These are phyloP conservation scores for Capsicum chinense DNA, from an alignment of 257 asterid species.

Conservation along the genomic window DNA sequence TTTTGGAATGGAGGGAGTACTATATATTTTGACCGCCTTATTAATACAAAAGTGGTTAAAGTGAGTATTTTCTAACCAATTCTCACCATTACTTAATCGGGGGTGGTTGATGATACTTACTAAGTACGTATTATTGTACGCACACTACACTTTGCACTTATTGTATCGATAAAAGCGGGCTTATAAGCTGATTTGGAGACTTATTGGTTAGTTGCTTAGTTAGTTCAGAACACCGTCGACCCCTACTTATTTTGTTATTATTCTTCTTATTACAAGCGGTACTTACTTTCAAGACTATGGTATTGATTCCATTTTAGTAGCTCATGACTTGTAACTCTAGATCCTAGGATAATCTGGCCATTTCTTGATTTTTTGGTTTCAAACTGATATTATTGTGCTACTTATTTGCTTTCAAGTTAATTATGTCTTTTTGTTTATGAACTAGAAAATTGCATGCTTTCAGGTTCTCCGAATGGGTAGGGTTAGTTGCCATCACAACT, in stretches of 20 bases:
- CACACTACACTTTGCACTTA: neutral
- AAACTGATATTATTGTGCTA: neutral
- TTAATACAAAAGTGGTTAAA: neutral
- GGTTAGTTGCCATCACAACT: too few species aligned
- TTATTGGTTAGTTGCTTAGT: neutral
- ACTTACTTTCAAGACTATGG: neutral
- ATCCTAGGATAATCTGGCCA: neutral
- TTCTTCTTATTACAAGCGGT: neutral
- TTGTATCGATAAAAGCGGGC: neutral
- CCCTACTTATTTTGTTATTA: neutral
- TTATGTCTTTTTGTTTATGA: neutral
- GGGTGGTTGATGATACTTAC: neutral
- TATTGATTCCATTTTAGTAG: neutral
- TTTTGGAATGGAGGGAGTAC: too few species aligned
- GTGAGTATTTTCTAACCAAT: neutral
- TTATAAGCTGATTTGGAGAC: neutral
- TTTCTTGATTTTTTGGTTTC: neutral
- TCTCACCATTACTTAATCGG: neutral
- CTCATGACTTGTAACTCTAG: neutral
- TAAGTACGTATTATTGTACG: neutral
- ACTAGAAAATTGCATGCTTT: neutral
- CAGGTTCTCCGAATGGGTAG: neutral
- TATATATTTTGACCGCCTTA: neutral
- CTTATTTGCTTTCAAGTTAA: neutral
- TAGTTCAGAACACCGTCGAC: neutral